These are phyloP conservation scores for Brassica rapa DNA, from an alignment of 345 rosid species.

Conservation along the genomic window DNA sequence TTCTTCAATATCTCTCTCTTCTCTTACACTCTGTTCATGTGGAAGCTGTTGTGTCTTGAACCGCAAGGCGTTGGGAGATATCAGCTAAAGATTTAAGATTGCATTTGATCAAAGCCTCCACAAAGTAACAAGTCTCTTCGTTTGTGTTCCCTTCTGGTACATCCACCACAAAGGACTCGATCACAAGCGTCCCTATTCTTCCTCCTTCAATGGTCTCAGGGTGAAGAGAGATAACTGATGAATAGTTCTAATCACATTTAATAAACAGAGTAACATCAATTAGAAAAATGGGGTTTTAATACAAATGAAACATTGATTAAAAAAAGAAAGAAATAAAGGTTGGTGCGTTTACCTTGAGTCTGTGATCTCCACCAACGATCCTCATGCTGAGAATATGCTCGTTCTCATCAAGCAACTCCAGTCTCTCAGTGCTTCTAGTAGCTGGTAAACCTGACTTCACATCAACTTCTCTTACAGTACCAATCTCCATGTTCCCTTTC, in stretches of 20 bases:
- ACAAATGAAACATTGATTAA: background rate
- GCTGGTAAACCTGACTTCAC: slow-evolving; percentile 86
- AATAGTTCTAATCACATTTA: background rate
- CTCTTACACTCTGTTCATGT: slow-evolving; percentile 47
- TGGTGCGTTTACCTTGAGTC: slow-evolving; percentile 56
- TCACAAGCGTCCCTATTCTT: slow-evolving; percentile 76
- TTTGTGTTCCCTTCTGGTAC: slow-evolving; percentile 92
- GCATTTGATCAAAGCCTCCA: slow-evolving; percentile 86
- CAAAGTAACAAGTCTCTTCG: slow-evolving; percentile 96
- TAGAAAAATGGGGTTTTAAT: background rate
- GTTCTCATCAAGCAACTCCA: slow-evolving; percentile 75
- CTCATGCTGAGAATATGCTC: slow-evolving; percentile 73
- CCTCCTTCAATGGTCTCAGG: slow-evolving; percentile 61
- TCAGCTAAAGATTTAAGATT: slow-evolving; percentile 90
- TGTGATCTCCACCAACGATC: slow-evolving; percentile 84
- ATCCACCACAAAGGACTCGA: slow-evolving; percentile 92
- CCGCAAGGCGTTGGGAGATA: slow-evolving; percentile 82
- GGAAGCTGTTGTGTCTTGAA: slow-evolving; percentile 66
- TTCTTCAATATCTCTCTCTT: background rate
- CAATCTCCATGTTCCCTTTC: slow-evolving; percentile 72
- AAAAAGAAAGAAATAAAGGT: too few relatives aligned
- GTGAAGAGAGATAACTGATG: background rate
- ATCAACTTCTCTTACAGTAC: slow-evolving; percentile 80
- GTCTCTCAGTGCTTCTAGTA: slow-evolving; percentile 76
- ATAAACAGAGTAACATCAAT: background rate